Percentiles rank a stretch among this genome's conserved stretches.
Conservation (phyloP, 2,329 filamentous ascomycete genomes). For the Curvularia verruculosa region DNA sequence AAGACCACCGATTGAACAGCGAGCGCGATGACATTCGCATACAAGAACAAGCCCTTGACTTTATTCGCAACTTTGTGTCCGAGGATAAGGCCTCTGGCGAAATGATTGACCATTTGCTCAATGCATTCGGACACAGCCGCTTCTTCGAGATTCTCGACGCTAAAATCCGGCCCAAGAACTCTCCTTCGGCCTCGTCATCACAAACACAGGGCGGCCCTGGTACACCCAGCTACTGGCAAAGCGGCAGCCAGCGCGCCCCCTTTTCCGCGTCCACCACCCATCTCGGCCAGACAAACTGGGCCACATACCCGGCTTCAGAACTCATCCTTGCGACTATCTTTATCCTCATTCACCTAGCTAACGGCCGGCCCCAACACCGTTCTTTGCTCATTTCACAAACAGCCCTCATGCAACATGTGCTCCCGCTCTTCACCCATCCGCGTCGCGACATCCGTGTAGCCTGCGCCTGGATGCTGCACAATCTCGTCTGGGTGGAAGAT, state of each 20-base stretch:
- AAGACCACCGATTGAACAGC: slow-evolving; percentile 70
- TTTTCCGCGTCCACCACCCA: slow-evolving; percentile 59
- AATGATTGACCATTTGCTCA: slow-evolving; percentile 87
- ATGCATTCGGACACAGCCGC: slow-evolving; percentile 73
- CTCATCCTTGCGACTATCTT: slow-evolving; percentile 80
- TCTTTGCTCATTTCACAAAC: slow-evolving; percentile 71
- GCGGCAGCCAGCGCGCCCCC: slow-evolving; percentile 66
- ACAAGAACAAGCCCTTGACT: slow-evolving; percentile 88
- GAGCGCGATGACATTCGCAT: slow-evolving; percentile 81
- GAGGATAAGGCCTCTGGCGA: slow-evolving; percentile 60
- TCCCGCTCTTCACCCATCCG: slow-evolving; percentile 74
- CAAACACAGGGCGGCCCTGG: slow-evolving; percentile 18
- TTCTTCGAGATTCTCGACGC: slow-evolving; percentile 81
- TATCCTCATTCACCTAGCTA: slow-evolving; percentile 86
- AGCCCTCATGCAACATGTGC: slow-evolving; percentile 73
- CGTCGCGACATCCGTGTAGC: slow-evolving; percentile 76
- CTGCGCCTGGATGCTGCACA: slow-evolving; percentile 83
- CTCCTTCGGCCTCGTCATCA: slow-evolving; percentile 12
- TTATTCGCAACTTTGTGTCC: slow-evolving; percentile 87
- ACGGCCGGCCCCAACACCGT: slow-evolving; percentile 77
- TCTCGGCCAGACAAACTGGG: slow-evolving; percentile 53
- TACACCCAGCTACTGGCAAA: slow-evolving; percentile 49
- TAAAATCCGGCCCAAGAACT: slow-evolving; percentile 68
- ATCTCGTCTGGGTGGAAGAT: slow-evolving; percentile 84
- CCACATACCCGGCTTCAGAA: slow-evolving; percentile 54